Evolutionary conservation across 352 stramenopile genomes (phyloP).

Genomic region (Globisporangium canariense): DNA sequence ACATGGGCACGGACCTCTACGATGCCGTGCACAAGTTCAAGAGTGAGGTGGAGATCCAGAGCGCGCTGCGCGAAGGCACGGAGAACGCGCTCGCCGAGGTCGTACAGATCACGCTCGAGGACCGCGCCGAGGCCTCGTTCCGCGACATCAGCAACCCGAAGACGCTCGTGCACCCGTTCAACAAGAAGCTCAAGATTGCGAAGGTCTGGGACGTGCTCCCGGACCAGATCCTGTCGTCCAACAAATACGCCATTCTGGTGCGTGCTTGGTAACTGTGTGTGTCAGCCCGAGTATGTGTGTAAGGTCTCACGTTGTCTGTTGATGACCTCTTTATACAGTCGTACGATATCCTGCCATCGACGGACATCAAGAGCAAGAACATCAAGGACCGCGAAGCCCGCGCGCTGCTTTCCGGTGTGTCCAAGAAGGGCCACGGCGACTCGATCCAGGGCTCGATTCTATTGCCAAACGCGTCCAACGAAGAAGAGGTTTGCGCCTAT

Average conservation of each 20-base stretch:
- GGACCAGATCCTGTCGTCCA: conserved; percentile 68
- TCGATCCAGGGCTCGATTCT: conserved; percentile 76
- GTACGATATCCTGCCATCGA: conserved; percentile 83
- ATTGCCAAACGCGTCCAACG: conserved; percentile 47
- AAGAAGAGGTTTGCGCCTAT: conserved; percentile 36
- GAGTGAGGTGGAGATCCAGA: conserved; percentile 84
- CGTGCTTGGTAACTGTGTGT: conserved; percentile 9
- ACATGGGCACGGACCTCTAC: conserved; percentile 86
- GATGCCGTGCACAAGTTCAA: conserved; percentile 87
- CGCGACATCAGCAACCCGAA: conserved; percentile 59
- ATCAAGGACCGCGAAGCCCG: conserved; percentile 67
- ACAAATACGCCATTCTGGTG: conserved; percentile 84
- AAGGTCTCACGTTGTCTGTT: conserved; percentile 2
- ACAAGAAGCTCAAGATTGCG: conserved; percentile 75
- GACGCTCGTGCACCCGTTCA: conserved; percentile 76
- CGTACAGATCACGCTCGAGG: conserved; percentile 61
- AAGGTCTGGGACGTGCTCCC: conserved; percentile 84
- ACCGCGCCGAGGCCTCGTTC: conserved; percentile 81
- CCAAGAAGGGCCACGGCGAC: conserved; percentile 64
- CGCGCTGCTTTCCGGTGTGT: conserved; percentile 68
- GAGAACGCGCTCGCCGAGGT: conserved; percentile 78
- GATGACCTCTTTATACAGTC: conserved; percentile 34
- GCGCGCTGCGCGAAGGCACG: conserved; percentile 71
- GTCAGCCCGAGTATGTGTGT: background rate
- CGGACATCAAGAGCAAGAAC: conserved; percentile 72